Evolutionary conservation across 805 yeast genomes (phyloP).

Genomic region (Jamesozyma spencerorum): DNA sequence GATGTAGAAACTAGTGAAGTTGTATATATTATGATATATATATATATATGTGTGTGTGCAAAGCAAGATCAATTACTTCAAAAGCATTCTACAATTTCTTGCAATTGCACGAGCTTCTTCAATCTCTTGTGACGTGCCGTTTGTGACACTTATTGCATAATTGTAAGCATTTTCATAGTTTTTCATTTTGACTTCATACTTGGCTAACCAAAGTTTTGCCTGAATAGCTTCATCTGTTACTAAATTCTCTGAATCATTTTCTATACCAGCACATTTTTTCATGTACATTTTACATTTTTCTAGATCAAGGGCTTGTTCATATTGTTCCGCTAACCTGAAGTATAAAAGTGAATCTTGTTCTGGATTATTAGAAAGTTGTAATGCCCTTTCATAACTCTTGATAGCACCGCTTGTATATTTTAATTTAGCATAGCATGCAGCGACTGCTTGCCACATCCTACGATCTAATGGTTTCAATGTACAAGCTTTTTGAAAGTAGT

Average conservation of each 20-base stretch:
- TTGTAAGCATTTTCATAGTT: slow-evolving; percentile 62
- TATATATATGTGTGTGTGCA: too few species aligned
- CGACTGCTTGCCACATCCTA: slow-evolving; percentile 95
- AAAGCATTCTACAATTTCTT: slow-evolving; percentile 58
- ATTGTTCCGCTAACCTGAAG: slow-evolving; percentile 58
- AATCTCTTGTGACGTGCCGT: slow-evolving; percentile 73
- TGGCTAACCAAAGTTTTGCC: slow-evolving; percentile 83
- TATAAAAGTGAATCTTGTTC: slow-evolving; percentile 44
- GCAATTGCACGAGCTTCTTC: slow-evolving; percentile 85
- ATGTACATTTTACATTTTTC: slow-evolving; percentile 52
- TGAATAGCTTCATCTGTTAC: slow-evolving; percentile 64
- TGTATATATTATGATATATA: too few species aligned
- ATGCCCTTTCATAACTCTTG: slow-evolving; percentile 72
- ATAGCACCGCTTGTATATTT: slow-evolving; percentile 64
- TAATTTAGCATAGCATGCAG: slow-evolving; percentile 76
- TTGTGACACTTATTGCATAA: slow-evolving; percentile 60
- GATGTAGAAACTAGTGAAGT: too few species aligned
- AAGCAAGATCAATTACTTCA: too few species aligned
- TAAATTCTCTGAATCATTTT: slow-evolving; percentile 50
- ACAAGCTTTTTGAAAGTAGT: slow-evolving; percentile 87
- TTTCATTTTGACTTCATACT: slow-evolving; percentile 45
- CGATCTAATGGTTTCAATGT: slow-evolving; percentile 80
- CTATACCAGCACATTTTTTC: slow-evolving; percentile 47
- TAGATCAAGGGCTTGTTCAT: slow-evolving; percentile 46
- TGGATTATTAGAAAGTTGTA: slow-evolving; percentile 42